These are phyloP conservation scores for Hordeum pubiflorum DNA, from an alignment of 202 grass and related monocot genomes.

Conservation along the genomic window DNA sequence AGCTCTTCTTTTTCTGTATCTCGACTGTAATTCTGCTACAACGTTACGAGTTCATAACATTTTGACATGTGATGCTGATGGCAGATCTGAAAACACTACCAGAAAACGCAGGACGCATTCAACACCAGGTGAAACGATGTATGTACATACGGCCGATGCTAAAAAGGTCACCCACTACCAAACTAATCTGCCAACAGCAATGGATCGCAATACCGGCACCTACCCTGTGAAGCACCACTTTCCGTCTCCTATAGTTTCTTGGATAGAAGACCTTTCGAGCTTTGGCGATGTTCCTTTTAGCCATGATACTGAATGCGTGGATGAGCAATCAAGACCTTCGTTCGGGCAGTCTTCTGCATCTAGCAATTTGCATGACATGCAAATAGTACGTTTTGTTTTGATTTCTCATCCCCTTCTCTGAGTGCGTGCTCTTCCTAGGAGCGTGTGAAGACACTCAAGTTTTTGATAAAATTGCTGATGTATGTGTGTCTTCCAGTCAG, in stretches of 20 bases:
- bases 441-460: not conserved
- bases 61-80: not conserved
- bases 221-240: constrained; percentile 68
- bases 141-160: not conserved
- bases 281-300: constrained; percentile 45
- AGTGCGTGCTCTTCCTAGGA: not conserved
- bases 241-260: constrained; percentile 62
- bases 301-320: constrained; percentile 25
- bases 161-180: not conserved
- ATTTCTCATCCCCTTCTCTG: not conserved
- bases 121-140: not conserved
- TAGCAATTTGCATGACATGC: constrained; percentile 54
- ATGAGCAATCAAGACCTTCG: constrained; percentile 35
- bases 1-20: not conserved
- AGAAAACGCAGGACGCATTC: constrained; percentile 20
- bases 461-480: not conserved
- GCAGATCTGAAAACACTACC: not conserved
- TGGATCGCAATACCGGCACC: not conserved
- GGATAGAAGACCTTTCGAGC: constrained; percentile 68
- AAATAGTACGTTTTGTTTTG: constrained; percentile 52
- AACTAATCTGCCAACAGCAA: not conserved
- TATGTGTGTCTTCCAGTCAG: constrained; percentile 55
- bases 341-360: constrained; percentile 51
- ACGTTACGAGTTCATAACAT: not conserved
- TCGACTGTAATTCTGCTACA: not conserved